Evolutionary conservation across 2,329 filamentous ascomycete genomes (phyloP).

Genomic region (Emmonsiellopsis sp.): DNA sequence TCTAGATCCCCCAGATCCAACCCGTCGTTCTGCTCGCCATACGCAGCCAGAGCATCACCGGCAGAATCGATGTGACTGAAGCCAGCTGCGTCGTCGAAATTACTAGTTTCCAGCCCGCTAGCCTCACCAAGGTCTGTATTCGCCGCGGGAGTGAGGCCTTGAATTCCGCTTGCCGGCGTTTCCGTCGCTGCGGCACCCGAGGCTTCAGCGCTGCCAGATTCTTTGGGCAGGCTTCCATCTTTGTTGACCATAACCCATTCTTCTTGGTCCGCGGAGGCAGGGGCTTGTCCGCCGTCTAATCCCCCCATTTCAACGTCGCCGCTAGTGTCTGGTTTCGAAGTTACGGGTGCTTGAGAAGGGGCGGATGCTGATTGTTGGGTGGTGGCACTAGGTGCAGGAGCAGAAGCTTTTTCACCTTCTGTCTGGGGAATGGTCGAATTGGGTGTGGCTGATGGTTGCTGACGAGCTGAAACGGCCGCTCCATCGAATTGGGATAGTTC

Average conservation of each 20-base stretch:
- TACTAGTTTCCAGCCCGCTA: conserved; percentile 26
- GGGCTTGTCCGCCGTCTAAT: conserved; percentile 33
- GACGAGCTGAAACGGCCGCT: neutral
- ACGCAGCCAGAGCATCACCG: conserved; percentile 61
- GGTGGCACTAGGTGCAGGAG: neutral
- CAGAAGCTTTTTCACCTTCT: neutral
- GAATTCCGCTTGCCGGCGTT: conserved; percentile 18
- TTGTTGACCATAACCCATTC: conserved; percentile 72
- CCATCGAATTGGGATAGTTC: neutral
- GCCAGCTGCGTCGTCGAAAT: conserved; percentile 35
- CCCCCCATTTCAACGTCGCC: conserved; percentile 50
- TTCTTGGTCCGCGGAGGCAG: conserved; percentile 34
- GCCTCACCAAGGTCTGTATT: conserved; percentile 20
- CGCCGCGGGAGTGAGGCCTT: conserved; percentile 15
- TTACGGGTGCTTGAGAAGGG: conserved; percentile 8
- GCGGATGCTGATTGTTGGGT: conserved; percentile 28
- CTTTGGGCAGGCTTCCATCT: conserved; percentile 34
- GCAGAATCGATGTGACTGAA: conserved; percentile 53
- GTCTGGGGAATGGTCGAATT: neutral
- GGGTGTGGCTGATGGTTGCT: neutral
- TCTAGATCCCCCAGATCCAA: conserved; percentile 56
- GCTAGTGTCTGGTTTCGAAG: conserved; percentile 6
- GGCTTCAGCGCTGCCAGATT: neutral
- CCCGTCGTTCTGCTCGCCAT: conserved; percentile 49
- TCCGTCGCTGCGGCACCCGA: conserved; percentile 14